Percentiles rank a stretch among this genome's conserved stretches.
These are phyloP conservation scores for Leishmania guyanensis DNA, from an alignment of 208 protist genomes.

Conservation along the genomic window DNA sequence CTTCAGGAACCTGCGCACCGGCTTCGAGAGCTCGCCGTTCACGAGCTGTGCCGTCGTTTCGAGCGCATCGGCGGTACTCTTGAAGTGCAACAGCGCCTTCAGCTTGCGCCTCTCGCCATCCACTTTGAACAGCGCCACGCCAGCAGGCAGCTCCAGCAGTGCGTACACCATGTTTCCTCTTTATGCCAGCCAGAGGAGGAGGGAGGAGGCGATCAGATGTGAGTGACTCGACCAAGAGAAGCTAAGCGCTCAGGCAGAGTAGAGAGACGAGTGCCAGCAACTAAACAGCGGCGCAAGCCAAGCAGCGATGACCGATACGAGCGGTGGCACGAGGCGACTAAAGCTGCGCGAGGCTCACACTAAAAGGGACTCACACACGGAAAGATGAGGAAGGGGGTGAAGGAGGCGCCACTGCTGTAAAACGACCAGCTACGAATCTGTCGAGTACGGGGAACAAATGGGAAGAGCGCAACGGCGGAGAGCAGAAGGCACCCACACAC, in stretches of 20 bases:
- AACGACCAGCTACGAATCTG: slow-evolving; percentile 14
- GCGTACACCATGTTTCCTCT: slow-evolving; percentile 92
- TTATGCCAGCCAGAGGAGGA: neutral
- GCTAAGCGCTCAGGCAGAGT: neutral
- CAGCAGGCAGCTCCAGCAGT: slow-evolving; percentile 98
- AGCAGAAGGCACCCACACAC: neutral
- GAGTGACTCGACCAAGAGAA: neutral
- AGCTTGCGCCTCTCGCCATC: slow-evolving; percentile 93
- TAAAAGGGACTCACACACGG: neutral
- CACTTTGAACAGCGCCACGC: slow-evolving; percentile 98
- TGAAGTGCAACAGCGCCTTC: slow-evolving; percentile 93
- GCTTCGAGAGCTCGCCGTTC: slow-evolving; percentile 96
- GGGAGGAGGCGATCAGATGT: neutral
- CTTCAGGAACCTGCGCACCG: slow-evolving; percentile 98
- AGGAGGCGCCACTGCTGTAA: neutral
- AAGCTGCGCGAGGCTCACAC: neutral
- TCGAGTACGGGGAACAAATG: slow-evolving; percentile 1
- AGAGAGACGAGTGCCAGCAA: neutral
- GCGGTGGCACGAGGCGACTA: neutral
- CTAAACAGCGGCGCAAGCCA: neutral
- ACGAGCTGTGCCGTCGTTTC: slow-evolving; percentile 96
- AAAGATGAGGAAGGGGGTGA: neutral
- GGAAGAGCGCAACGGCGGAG: neutral
- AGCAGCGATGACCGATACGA: slow-evolving; percentile 4
- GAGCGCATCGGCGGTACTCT: slow-evolving; percentile 97